Percentiles rank a stretch among this genome's conserved stretches.
Conservation (phyloP, 352 stramenopile species). For the Phytopythium ostracodes region DNA sequence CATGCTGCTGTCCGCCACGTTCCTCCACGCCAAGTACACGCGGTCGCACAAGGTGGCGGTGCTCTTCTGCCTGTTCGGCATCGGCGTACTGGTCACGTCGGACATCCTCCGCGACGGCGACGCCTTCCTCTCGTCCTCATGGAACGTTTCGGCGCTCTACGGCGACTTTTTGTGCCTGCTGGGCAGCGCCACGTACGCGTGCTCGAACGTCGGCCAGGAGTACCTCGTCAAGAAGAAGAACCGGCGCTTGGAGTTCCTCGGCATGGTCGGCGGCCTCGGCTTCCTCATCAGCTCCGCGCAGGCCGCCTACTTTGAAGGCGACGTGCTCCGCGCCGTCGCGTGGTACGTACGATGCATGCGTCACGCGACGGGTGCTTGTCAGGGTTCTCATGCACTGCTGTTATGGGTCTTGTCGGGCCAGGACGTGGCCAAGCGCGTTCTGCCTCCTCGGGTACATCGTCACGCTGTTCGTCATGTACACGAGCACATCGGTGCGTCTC, state of each 20-base stretch:
- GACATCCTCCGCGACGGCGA: constrained; percentile 62
- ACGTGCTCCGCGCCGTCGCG: constrained; percentile 26
- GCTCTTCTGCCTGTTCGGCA: constrained; percentile 79
- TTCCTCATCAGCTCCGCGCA: constrained; percentile 87
- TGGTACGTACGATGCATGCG: constrained; percentile 32
- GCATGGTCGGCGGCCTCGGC: constrained; percentile 92
- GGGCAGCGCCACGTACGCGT: constrained; percentile 90
- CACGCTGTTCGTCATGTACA: constrained; percentile 91
- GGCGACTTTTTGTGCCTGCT: constrained; percentile 92
- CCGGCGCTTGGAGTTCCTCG: constrained; percentile 90
- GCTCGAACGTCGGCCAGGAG: constrained; percentile 90
- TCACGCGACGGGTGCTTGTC: no score
- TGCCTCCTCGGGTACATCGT: constrained; percentile 75
- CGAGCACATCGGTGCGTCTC: constrained; percentile 74
- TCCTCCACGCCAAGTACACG: constrained; percentile 85
- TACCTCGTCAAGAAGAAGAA: constrained; percentile 84
- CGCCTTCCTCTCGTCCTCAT: constrained; percentile 20
- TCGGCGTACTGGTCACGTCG: constrained; percentile 81
- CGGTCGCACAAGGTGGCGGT: constrained; percentile 71
- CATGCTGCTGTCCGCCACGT: constrained; percentile 91
- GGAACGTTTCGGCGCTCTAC: constrained; percentile 51
- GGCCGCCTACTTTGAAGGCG: constrained; percentile 78
- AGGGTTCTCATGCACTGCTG: no score
- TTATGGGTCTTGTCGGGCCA: constrained; percentile 13
- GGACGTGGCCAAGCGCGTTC: constrained; percentile 45